phyloP scores from a whole-genome alignment of 306 rosid species.

The Casuarina glauca region DNA sequence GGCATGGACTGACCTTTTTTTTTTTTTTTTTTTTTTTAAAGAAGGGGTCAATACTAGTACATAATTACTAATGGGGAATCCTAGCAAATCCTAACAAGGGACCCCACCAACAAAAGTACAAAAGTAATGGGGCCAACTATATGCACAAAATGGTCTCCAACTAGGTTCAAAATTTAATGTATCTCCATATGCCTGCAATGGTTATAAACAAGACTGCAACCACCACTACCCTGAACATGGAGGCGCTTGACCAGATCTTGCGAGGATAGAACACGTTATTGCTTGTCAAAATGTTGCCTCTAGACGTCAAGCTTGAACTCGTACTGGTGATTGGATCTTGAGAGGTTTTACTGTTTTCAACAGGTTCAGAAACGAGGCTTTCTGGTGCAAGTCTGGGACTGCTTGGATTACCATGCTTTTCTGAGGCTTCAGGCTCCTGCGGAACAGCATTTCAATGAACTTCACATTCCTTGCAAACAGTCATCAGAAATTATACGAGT shows the following conservation, averaged over 20 bases:
- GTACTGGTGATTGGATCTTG: constrained; percentile 19
- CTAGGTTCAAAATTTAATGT: constrained; percentile 41
- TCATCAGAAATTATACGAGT: constrained; percentile 11
- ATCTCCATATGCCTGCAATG: constrained; percentile 57
- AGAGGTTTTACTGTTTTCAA: constrained; percentile 25
- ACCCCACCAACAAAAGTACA: constrained; percentile 1
- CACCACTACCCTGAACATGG: constrained; percentile 45
- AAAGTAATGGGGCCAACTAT: constrained; percentile 32
- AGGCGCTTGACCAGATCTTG: constrained; percentile 37
- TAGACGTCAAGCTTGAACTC: constrained; percentile 17
- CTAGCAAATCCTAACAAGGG: constrained; percentile 28
- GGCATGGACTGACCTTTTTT: background rate
- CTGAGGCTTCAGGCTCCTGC: constrained; percentile 49
- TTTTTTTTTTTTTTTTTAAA: background rate
- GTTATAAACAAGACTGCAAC: constrained; percentile 36
- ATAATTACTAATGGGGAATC: background rate
- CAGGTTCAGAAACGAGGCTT: constrained; percentile 25
- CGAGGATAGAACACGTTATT: constrained; percentile 25
- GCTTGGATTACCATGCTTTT: constrained; percentile 33
- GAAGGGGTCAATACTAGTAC: background rate
- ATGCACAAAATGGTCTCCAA: constrained; percentile 28
- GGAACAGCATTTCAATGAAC: constrained; percentile 30
- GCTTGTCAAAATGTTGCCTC: constrained; percentile 28
- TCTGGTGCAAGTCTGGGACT: constrained; percentile 6
- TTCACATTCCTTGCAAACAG: constrained; percentile 25